Percentiles rank a stretch among this genome's conserved stretches.
Evolutionary conservation across 2,329 filamentous ascomycete genomes (phyloP).

Genomic region (Penicillium verrucosum): DNA sequence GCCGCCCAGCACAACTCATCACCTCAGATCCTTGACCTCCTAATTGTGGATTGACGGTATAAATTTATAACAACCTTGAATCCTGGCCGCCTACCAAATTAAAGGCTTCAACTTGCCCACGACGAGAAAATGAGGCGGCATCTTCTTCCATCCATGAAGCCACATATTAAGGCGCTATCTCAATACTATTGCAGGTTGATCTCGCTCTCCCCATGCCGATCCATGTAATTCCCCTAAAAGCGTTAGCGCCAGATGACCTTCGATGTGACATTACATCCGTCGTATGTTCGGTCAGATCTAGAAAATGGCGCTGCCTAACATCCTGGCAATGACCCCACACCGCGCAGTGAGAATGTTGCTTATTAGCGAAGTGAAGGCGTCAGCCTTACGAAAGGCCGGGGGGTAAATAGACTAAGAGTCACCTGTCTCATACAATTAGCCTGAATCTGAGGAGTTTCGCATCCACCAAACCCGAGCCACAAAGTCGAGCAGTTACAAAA

Average conservation of each 20-base stretch:
- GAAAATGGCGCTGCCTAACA: neutral
- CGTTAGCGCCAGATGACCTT: slow-evolving; percentile 12
- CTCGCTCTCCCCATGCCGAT: slow-evolving; percentile 11
- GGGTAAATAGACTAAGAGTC: neutral
- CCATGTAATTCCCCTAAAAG: slow-evolving; percentile 3
- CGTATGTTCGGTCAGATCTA: slow-evolving; percentile 12
- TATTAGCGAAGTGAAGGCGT: slow-evolving; percentile 6
- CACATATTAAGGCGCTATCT: slow-evolving; percentile 15
- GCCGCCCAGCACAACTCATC: neutral
- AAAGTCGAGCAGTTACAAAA: neutral
- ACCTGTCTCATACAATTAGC: neutral
- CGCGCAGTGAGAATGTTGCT: slow-evolving; percentile 14
- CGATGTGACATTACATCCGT: slow-evolving; percentile 22
- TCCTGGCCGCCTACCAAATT: slow-evolving; percentile 18
- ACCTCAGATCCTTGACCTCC: slow-evolving; percentile 11
- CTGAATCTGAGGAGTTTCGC: neutral
- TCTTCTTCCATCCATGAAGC: slow-evolving; percentile 7
- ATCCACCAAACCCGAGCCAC: neutral
- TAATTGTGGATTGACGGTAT: slow-evolving; percentile 20
- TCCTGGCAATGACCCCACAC: neutral
- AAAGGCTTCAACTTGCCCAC: slow-evolving; percentile 16
- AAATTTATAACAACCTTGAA: slow-evolving; percentile 15
- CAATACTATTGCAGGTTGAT: slow-evolving; percentile 21
- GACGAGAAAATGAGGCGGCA: slow-evolving; percentile 4
- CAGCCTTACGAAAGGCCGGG: neutral